These are phyloP conservation scores for Globomyces pollinis-pini DNA, from an alignment of 192 early-diverging fungal species.

Conservation along the genomic window DNA sequence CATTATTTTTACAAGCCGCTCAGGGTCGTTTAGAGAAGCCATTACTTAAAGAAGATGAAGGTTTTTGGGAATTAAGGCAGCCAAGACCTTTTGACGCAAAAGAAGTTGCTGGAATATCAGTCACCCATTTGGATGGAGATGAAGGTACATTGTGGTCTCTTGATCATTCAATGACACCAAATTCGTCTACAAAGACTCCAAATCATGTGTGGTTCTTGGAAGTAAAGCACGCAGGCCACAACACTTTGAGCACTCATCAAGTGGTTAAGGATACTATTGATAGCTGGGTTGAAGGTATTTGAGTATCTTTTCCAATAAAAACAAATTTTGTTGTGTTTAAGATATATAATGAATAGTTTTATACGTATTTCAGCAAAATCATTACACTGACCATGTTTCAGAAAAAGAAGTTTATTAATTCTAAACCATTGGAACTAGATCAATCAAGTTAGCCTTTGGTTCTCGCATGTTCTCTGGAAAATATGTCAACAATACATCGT, in stretches of 20 bases:
- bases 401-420: background rate
- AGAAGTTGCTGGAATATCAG: background rate
- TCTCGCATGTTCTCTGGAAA: conserved; percentile 72
- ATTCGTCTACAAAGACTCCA: too few relatives aligned
- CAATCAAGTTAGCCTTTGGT: conserved; percentile 63
- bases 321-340: background rate
- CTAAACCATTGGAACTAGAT: conserved; percentile 41
- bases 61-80: background rate
- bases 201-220: conserved; percentile 30
- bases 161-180: background rate
- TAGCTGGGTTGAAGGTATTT: conserved; percentile 12
- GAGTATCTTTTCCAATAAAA: background rate
- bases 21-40: conserved; percentile 3
- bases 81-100: background rate
- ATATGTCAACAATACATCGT: conserved; percentile 60
- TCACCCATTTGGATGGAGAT: background rate
- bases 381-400: too few relatives aligned
- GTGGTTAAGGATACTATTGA: conserved; percentile 21
- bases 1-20: conserved; percentile 15
- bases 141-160: conserved; percentile 7
- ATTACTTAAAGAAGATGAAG: background rate
- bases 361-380: too few relatives aligned
- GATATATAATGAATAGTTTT: too few relatives aligned
- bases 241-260: conserved; percentile 20
- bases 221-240: conserved; percentile 31